Base-by-base conservation (phyloP, 2,329 filamentous ascomycete genomes). In the Neurospora sp. region DNA sequence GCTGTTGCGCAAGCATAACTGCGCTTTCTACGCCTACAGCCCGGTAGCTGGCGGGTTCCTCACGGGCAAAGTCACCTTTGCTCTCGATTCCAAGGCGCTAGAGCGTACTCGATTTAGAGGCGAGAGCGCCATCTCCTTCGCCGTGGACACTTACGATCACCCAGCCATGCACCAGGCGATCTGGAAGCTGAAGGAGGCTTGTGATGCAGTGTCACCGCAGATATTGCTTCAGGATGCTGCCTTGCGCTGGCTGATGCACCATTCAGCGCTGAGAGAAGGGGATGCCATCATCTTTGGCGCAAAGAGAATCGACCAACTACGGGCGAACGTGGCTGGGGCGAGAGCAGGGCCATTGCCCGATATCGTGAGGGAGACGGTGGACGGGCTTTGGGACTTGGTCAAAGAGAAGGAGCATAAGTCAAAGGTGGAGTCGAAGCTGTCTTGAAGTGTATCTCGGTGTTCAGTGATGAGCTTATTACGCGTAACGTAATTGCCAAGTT, bases 21-120 rank as follows among this genome's bases (percentile, higher is more conserved):
- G 67, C 17, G 66, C 38, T n/a, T 72, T 70, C 52, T 62, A 72
- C 38, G 67, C 67, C 4, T 69, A 68, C 66, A 73, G 70, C 38
- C 73, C 73, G 3, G 67, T 74, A 15, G 72, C 73, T 3, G 73
- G 72, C 4, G 72, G 73, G 9, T 74, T 74, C 36, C 70, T 74
- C 15, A 74, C 72, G 1, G 71, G 73, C 28, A 73, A 73, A 38
- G 72, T 73, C 7, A 74, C 72, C 6, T 39, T 36, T 8, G 43
- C 36, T 13, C 38, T 46, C 33, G 52, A 68, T 33, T 36, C 23
- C 13, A 43, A 40, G 28, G 67, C 13, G 2, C 67, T 72, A 8
- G n/a, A 70, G 13, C 70, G 73, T 28, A 73, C 73, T 5, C 70
- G 73, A 17, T 74, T 69, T 69, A 46, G 68, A 7, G 72, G 71